A percentile compares a stretch with the other conserved stretches of the same genome.
Evolutionary conservation across 805 yeast genomes (phyloP).

Genomic region (Jamesozyma lodderae): DNA sequence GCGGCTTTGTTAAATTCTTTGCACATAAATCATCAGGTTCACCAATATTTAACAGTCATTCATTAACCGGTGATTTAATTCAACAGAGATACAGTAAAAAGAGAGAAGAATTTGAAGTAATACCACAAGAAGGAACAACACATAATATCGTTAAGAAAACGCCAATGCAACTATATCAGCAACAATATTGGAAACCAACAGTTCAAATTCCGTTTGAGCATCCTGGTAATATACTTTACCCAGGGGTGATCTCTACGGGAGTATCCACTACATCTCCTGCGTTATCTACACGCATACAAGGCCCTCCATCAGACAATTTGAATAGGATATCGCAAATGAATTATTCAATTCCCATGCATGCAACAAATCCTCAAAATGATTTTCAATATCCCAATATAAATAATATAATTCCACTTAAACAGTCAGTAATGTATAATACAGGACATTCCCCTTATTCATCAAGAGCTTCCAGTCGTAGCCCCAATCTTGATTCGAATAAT

Average conservation of each 20-base stretch:
- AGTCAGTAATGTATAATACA: not conserved
- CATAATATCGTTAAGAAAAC: conserved; percentile 1
- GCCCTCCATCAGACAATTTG: not conserved
- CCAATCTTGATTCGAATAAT: too few relatives aligned
- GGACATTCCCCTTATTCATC: not conserved
- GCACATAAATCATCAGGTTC: conserved; percentile 22
- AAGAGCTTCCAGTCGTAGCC: not conserved
- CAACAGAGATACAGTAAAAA: conserved; percentile 28
- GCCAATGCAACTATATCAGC: not conserved
- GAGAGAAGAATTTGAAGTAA: conserved; percentile 19
- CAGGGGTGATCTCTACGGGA: not conserved
- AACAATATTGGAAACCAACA: too few relatives aligned
- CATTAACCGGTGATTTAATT: conserved; percentile 29
- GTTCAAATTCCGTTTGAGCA: too few relatives aligned
- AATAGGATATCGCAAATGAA: not conserved
- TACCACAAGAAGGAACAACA: not conserved
- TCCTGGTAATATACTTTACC: too few relatives aligned
- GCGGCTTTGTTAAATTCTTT: conserved; percentile 22
- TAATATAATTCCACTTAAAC: not conserved
- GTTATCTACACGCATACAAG: not conserved
- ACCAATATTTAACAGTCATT: conserved; percentile 44
- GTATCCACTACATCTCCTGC: not conserved
- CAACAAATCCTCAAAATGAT: too few relatives aligned
- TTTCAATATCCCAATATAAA: not conserved
- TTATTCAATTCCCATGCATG: not conserved